Base-by-base conservation (phyloP, 768 basidiomycete species). In the Leccinum disarticulatum region DNA sequence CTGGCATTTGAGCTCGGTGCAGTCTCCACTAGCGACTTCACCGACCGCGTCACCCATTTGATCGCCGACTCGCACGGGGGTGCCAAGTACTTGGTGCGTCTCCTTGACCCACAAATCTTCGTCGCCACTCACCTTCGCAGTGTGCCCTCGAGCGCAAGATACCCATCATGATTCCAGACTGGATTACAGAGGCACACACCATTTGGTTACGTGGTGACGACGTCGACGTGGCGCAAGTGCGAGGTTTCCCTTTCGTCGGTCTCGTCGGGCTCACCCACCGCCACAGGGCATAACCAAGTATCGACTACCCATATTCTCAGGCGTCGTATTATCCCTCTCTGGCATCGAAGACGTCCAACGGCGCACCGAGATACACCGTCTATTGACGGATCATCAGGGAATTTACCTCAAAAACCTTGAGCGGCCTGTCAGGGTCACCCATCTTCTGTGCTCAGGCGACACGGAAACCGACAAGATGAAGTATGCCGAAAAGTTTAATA, bases 1-100 rank as follows among this genome's bases (percentile, higher is more conserved):
- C 5, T n/a, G n/a, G n/a, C n/a, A n/a, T n/a, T n/a, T n/a, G n/a
- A 94, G 64, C 86, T 97, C 14, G 95, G 95, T 11, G 95, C 92
- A 28, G 75, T 74, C 4, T 79, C 83, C 48, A 80, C 83, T 15
- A 81, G 75, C 33, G 87, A 91, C 52, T 87, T 96, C 62, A 98
- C 93, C 0, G 88, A 93, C 69, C 79, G 79, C 50, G 88, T 91
- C n/a, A 95, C 93, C 0, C 94, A 96, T 77, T 81, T 98, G 22
- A 79, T 98, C 46, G 92, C 94, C 0, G 76, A 74, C n/a, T 80
- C 79, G n/a, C 87, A 91, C 66, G 91, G 90, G 3, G 87, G 93
- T 22, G 83, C 88, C 13, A 98, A 98, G 68, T 96, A 97, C 70
- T 77, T 70, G 73, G 94, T 91, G 57, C 59, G 81, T 71, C 22